Evolutionary conservation across 176 grass and related monocot genomes (phyloP), one percentile per base, ranked within the genome.

Genomic region (Hordeum marinum): DNA sequence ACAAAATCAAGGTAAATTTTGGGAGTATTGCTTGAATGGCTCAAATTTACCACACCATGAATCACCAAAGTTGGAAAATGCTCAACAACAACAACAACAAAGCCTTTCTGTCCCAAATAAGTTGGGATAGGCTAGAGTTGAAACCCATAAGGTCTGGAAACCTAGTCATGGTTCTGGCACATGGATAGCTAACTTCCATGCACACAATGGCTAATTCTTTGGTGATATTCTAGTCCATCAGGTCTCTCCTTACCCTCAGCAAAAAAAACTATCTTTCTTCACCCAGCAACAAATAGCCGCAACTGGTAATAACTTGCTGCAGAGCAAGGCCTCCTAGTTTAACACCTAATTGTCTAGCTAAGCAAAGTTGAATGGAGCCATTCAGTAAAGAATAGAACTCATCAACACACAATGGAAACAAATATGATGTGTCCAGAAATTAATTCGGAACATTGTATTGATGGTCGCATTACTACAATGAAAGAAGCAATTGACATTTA

Each of bases 241-340:
- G 40, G 41, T 52, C 48, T 17, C 48, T 52, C 14, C 14, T 17
- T 52, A 4, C 45, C 43, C 13, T 46, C 43, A 48, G 13, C 48
- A 11, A 43, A 46, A 46, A 46, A 11, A 45, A 4, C 41, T 2
- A 4, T 39, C 27, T 84, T 6, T 61, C 13, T 37, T 9, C 55
- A 8, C 55, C 2, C 8, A 59, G 18, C 55, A 59, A 59, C 55
- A 59, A 50, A 68, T 69, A 17, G 21, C 15, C 17, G 1, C 68
- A 46, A 63, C 55, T 48, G 55, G 81, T 63, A 14, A n/a, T 63
- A 14, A n/a, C 68, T 50, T 36, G 65, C n/a, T 48, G 52, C 24
- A 37, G 45, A 24, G 63, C 37, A 46, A 85, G 37, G 17, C 66
- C 41, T 45, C 76, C 84, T 18, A 85, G 54, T 35, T 79, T 60